These are phyloP conservation scores for Diutina catenulata DNA, from an alignment of 1,139 yeast genomes.

Conservation along the genomic window DNA sequence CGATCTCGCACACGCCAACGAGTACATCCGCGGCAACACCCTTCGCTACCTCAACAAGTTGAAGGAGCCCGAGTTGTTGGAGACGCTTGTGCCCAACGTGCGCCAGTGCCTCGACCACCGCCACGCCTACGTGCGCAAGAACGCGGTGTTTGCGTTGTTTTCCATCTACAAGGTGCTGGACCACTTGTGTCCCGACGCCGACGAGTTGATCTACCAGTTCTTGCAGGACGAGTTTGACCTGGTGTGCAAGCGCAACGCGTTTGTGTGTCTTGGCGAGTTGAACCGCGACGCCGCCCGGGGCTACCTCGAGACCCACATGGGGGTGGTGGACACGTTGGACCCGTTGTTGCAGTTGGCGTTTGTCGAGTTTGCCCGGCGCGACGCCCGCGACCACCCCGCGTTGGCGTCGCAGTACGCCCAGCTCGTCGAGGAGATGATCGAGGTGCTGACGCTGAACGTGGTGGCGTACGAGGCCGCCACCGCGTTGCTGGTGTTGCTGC, in stretches of 20 bases:
- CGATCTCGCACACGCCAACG: constrained; percentile 97
- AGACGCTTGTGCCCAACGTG: constrained; percentile 89
- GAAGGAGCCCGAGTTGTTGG: constrained; percentile 87
- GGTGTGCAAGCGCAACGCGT: constrained; percentile 92
- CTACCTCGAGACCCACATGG: constrained; percentile 64
- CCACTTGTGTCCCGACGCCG: constrained; percentile 89
- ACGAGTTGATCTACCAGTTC: constrained; percentile 66
- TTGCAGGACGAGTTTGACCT: constrained; percentile 80
- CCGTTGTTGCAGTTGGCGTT: constrained; percentile 81
- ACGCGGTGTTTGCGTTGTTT: constrained; percentile 85
- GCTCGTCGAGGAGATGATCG: constrained; percentile 63
- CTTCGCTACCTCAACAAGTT: constrained; percentile 83
- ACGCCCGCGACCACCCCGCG: constrained; percentile 52
- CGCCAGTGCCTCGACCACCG: constrained; percentile 89
- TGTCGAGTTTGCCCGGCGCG: constrained; percentile 83
- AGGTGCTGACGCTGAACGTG: constrained; percentile 62
- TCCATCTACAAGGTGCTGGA: constrained; percentile 76
- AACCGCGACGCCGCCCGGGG: constrained; percentile 78
- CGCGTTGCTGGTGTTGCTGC: constrained; percentile 64
- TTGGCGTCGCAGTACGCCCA: constrained; percentile 63
- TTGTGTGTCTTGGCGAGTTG: constrained; percentile 73
- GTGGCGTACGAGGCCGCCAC: constrained; percentile 78
- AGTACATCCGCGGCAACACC: constrained; percentile 91
- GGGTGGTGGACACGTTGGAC: constrained; percentile 58
- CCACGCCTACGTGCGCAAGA: constrained; percentile 95